Conservation (phyloP, 371 early-diverging fungal species). For the Actinomortierella ambigua region DNA sequence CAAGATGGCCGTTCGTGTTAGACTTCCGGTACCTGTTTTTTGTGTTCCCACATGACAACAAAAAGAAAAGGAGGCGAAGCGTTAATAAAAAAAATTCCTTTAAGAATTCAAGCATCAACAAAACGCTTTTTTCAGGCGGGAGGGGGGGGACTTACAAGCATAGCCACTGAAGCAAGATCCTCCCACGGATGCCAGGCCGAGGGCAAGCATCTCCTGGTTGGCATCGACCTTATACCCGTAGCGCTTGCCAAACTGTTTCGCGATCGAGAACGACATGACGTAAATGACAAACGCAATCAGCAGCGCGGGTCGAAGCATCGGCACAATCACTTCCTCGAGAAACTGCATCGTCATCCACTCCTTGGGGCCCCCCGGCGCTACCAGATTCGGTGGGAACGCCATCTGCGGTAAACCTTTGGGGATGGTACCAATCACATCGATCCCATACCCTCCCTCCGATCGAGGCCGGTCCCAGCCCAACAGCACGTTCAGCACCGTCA, state of each 20-base stretch:
- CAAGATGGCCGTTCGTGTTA: constrained; percentile 39
- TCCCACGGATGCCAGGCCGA: constrained; percentile 49
- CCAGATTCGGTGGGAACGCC: constrained; percentile 30
- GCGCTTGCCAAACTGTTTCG: constrained; percentile 49
- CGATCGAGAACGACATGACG: constrained; percentile 54
- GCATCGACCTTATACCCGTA: constrained; percentile 44
- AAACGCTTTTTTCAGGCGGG: no score
- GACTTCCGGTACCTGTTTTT: constrained; percentile 19
- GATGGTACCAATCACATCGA: constrained; percentile 51
- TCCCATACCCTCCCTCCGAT: constrained; percentile 28
- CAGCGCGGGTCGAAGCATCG: constrained; percentile 47
- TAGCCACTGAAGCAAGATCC: constrained; percentile 51
- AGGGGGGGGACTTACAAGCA: constrained; percentile 25
- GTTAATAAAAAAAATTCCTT: no score
- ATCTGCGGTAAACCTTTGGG: constrained; percentile 51
- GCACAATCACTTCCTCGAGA: constrained; percentile 13
- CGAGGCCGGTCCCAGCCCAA: constrained; percentile 41
- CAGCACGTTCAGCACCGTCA: constrained; percentile 32
- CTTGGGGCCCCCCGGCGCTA: constrained; percentile 22
- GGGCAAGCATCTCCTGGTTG: constrained; percentile 53
- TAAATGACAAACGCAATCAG: constrained; percentile 50
- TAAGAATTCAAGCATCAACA: no score
- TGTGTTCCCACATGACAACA: no score
- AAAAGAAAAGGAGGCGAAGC: no score
- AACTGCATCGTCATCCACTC: constrained; percentile 36